Base-by-base conservation (phyloP, 2,329 filamentous ascomycete species). In the Dactylellina parvicollis region DNA sequence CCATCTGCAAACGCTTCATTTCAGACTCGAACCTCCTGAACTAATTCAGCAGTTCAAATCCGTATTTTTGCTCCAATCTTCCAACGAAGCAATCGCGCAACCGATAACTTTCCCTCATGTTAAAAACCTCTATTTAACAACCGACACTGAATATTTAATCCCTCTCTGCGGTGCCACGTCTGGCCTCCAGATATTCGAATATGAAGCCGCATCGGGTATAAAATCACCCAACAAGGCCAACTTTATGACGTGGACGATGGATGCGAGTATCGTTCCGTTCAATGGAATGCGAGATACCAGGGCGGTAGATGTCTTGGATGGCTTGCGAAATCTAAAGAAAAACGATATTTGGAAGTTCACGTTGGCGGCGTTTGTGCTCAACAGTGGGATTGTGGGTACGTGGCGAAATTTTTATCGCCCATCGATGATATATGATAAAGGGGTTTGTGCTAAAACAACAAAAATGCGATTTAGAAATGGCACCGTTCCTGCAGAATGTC, bases 181-280 rank as follows among this genome's bases (percentile, higher is more conserved):
- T 26, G 34, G 66, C 2, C 36, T 72, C 0, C 34, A 72, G 20
- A 28, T 64, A 1, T 54, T 72, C 38, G 67, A 72, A 38, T 72
- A 72, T 26, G 61, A 28, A 24, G 12, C 49, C 4, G 16, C 44
- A 4, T 10, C 47, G 1, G 30, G 30, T 10, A 52, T 52, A 5
- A 54, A 52, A 22, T 65, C 59, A 12, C 16, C 40, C 22, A 46
- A 61, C 28, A 60, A 60, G 16, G 54, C 61, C 12, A 46, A 42
- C 8, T 69, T 69, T n/a, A 42, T 42, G n/a, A 61, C 64, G 1
- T 18, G 38, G 2, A 22, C 14, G n/a, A 26, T 12, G 3, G 28
- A 20, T 16, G 30, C 30, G 4, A 30, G 42, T 12, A 47, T 24
- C 1, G 26, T 14, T 1, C 28, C 47, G 26, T 60, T 44, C 22